Evolutionary conservation across 306 rosid genomes (phyloP).

Genomic region (Castanea mollissima): DNA sequence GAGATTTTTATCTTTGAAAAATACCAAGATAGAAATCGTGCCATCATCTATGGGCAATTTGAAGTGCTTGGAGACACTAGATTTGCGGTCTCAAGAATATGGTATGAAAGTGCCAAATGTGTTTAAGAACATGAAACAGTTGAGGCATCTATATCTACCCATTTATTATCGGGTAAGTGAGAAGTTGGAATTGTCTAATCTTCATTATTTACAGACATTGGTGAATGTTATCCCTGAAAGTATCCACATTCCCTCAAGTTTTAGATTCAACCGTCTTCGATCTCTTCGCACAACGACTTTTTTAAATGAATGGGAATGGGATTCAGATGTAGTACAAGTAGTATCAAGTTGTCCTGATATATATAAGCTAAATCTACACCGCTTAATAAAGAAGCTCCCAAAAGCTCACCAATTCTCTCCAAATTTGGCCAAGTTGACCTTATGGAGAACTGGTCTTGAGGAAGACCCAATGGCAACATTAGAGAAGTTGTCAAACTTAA

Average conservation of each 20-base stretch:
- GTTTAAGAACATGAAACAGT: not conserved
- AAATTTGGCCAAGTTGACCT: conserved; percentile 19
- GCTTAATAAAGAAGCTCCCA: not conserved
- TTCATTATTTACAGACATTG: not conserved
- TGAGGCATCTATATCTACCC: not conserved
- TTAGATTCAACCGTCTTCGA: no score
- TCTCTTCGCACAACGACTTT: not conserved
- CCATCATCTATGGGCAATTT: conserved; percentile 7
- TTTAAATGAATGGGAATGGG: not conserved
- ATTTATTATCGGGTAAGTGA: not conserved
- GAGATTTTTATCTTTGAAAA: no score
- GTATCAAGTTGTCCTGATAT: not conserved
- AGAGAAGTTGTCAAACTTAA: no score
- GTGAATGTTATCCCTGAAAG: not conserved
- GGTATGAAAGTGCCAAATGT: not conserved
- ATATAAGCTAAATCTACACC: not conserved
- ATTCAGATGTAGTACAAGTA: not conserved
- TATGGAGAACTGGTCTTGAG: not conserved
- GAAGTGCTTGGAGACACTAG: not conserved
- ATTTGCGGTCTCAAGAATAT: not conserved
- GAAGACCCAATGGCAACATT: not conserved
- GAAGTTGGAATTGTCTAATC: not conserved
- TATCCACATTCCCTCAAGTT: not conserved
- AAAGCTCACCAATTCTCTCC: not conserved
- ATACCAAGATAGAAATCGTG: not conserved